phyloP scores from a whole-genome alignment of 2,329 filamentous ascomycete species.

The Penicillium sp. region DNA sequence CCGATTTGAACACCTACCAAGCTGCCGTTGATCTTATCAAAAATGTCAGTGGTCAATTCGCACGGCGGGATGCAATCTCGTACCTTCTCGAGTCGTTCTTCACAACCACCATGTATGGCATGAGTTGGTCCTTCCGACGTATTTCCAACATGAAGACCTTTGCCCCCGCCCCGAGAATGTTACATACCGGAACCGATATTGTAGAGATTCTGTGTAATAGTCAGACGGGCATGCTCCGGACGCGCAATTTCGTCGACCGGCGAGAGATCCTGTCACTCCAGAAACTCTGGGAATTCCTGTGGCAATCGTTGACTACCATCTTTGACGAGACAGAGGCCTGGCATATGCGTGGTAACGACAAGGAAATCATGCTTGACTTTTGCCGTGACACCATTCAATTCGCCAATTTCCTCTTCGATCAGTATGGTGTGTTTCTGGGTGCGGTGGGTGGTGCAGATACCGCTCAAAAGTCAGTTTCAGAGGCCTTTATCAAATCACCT shows the following conservation, averaged over 20 bases:
- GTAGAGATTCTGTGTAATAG: constrained; percentile 66
- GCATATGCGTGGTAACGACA: constrained; percentile 72
- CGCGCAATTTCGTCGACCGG: constrained; percentile 56
- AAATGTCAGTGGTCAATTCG: constrained; percentile 71
- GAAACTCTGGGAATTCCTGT: constrained; percentile 81
- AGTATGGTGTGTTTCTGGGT: constrained; percentile 80
- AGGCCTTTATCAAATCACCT: constrained; percentile 66
- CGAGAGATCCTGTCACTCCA: constrained; percentile 69
- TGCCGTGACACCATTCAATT: constrained; percentile 95
- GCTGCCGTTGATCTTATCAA: constrained; percentile 83
- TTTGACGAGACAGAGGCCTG: constrained; percentile 83
- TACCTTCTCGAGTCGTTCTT: constrained; percentile 63
- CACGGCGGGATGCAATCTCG: constrained; percentile 62
- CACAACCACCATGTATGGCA: constrained; percentile 58
- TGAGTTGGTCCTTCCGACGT: constrained; percentile 60
- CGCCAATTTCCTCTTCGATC: constrained; percentile 79
- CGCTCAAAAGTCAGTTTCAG: constrained; percentile 47
- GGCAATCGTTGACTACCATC: constrained; percentile 78
- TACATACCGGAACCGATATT: constrained; percentile 65
- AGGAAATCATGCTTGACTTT: constrained; percentile 82
- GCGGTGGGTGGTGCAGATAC: constrained; percentile 59
- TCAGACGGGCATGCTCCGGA: constrained; percentile 65
- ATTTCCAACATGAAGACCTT: constrained; percentile 63
- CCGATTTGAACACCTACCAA: constrained; percentile 76
- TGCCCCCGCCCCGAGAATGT: constrained; percentile 61